Evolutionary conservation across 140 eudicot genomes (phyloP).

Genomic region (Artemisia princeps): DNA sequence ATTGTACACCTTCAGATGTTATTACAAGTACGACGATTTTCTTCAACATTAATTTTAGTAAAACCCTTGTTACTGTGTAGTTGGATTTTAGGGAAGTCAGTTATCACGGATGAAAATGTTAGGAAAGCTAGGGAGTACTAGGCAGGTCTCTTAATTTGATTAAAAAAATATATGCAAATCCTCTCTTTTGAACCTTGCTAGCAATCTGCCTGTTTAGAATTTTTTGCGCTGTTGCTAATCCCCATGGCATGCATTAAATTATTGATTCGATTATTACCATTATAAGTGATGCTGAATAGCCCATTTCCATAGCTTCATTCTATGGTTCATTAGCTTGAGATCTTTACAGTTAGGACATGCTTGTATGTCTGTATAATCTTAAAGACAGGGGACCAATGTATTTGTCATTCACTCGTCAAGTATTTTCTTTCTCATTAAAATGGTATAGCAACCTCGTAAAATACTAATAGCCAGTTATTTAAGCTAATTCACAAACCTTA

Average conservation of each 20-base stretch:
- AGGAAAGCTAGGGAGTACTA: constrained; percentile 9
- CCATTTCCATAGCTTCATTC: neutral
- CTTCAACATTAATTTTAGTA: neutral
- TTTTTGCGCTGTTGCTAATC: neutral
- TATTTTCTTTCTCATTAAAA: neutral
- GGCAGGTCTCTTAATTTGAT: neutral
- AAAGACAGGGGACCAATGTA: neutral
- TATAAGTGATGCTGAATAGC: neutral
- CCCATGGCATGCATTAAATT: neutral
- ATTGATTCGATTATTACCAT: neutral
- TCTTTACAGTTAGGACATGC: neutral
- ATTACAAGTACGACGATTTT: constrained; percentile 40
- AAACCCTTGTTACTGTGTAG: neutral
- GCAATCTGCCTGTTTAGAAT: neutral
- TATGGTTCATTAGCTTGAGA: neutral
- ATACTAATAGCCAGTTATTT: neutral
- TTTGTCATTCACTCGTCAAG: neutral
- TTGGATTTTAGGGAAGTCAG: constrained; percentile 11
- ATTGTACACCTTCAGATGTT: constrained; percentile 39
- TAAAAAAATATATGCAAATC: neutral
- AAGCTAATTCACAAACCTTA: neutral
- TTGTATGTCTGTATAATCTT: neutral
- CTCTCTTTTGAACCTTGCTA: neutral
- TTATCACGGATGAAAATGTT: constrained; percentile 18
- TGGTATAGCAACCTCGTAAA: constrained; percentile 19